phyloP scores from a whole-genome alignment of 495 filamentous ascomycete species.

The Mytilinidion resinicola region DNA sequence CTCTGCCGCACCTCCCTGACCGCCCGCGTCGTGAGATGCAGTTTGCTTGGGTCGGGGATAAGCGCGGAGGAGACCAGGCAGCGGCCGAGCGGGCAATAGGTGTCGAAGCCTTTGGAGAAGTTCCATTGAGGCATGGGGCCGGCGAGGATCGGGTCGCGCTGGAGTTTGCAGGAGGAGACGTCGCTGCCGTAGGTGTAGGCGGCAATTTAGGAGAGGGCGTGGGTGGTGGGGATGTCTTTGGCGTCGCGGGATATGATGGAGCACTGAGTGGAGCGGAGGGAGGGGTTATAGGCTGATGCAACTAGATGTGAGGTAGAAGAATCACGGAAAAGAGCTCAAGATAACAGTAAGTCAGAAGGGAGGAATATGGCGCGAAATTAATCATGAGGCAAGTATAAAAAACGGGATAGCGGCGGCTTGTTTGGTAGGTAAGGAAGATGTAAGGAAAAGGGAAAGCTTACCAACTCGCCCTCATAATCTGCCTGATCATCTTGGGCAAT shows the following conservation, averaged over 20 bases:
- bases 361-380: background rate
- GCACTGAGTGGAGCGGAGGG: conserved; percentile 12
- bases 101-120: conserved; percentile 37
- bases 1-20: conserved; percentile 40
- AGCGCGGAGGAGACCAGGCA: conserved; percentile 31
- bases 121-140: conserved; percentile 35
- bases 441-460: conserved; percentile 11
- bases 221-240: conserved; percentile 39
- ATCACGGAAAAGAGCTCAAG: background rate
- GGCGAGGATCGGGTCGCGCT: conserved; percentile 39
- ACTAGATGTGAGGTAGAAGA: too few species aligned
- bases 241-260: conserved; percentile 44
- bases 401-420: too few species aligned
- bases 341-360: background rate
- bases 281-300: too few species aligned
- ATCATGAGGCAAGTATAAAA: too few species aligned
- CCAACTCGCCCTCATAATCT: conserved; percentile 51
- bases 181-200: conserved; percentile 48
- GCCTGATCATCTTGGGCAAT: conserved; percentile 46
- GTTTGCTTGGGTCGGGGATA: conserved; percentile 27
- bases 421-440: background rate
- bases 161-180: conserved; percentile 44
- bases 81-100: conserved; percentile 38
- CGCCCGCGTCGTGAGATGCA: conserved; percentile 37
- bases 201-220: conserved; percentile 44